Base-by-base conservation (phyloP, 495 filamentous ascomycete species). In the Penicillium parvum region DNA sequence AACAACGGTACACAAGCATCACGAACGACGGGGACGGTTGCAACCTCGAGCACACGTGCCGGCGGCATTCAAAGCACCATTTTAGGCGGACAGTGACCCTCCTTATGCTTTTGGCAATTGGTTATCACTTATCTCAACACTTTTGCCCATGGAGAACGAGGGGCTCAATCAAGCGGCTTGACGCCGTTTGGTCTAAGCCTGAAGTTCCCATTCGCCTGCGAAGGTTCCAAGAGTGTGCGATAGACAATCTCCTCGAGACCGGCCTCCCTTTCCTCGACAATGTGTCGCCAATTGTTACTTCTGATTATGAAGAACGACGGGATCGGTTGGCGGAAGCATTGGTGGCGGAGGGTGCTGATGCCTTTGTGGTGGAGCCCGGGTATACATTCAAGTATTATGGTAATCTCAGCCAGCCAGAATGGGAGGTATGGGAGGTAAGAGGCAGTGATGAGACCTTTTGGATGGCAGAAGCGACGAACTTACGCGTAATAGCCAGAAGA, bases 301-400 rank as follows among this genome's bases (percentile, higher is more conserved):
- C 50, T 1, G 73, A 76, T 35, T 79, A 68, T 42, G 58, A 71
- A 16, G 44, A 66, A 5, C 63, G 74, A 7, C 53, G 75, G 19
- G 58, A 74, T 27, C 64, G 67, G 19, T 57, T 75, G 6, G 75
- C 74, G 2, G 52, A 57, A 37, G 75, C 76, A 6, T 52, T 80
- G 6, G 57, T 65, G 3, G 61, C 57, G 5, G 64, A 68, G 18
- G 55, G 48, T 1, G 62, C 62, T 3, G 72, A 77, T 50, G 73
- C 71, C 2, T 77, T 79, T 39, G 60, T 78, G 4, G 47, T 77
- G 5, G 76, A 79, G 40, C 77, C 77, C 7, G 75, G 75, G 0
- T 81, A 78, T 49, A 76, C 74, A 0, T 77, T 78, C 50, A 65
- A 75, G 57, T 79, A 79, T 40, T 80, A 77, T 48, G 74, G 57